Percentiles rank a stretch among this genome's conserved stretches.
phyloP scores from a whole-genome alignment of 2,329 filamentous ascomycete genomes.

The Xylaria sp. region DNA sequence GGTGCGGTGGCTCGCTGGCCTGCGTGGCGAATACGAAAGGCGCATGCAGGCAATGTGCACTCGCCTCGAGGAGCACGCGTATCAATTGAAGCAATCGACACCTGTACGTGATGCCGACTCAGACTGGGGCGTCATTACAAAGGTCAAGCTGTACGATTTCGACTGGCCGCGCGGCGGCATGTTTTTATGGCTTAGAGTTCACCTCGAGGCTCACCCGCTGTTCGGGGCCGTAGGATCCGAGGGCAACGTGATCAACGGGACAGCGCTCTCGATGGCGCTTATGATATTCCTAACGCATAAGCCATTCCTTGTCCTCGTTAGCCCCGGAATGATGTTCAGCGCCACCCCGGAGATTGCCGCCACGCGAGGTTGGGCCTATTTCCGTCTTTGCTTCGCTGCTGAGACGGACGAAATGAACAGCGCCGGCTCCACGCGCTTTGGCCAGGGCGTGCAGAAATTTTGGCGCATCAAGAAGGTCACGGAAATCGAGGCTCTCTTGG shows the following conservation, averaged over 20 bases:
- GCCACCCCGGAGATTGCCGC: constrained; percentile 65
- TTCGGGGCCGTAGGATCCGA: constrained; percentile 48
- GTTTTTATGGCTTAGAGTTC: constrained; percentile 84
- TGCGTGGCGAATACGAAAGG: constrained; percentile 82
- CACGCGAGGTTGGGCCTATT: constrained; percentile 71
- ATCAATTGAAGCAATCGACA: constrained; percentile 67
- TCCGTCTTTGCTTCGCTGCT: constrained; percentile 84
- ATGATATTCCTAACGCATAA: constrained; percentile 73
- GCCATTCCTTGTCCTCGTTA: constrained; percentile 71
- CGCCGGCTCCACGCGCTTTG: constrained; percentile 66
- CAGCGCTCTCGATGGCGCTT: constrained; percentile 66
- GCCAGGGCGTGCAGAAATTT: constrained; percentile 72
- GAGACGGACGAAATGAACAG: constrained; percentile 74
- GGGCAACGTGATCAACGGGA: constrained; percentile 54
- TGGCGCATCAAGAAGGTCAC: constrained; percentile 74
- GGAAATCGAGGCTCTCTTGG: constrained; percentile 68
- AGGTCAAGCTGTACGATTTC: constrained; percentile 76
- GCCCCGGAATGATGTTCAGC: constrained; percentile 76
- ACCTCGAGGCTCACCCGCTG: constrained; percentile 76
- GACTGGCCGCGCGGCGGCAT: constrained; percentile 84
- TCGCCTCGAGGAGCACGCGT: constrained; percentile 71
- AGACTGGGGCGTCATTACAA: constrained; percentile 78
- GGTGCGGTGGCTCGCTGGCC: constrained; percentile 88
- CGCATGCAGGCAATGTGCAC: constrained; percentile 82
- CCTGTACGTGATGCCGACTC: constrained; percentile 51